Evolutionary conservation across 2,329 filamentous ascomycete genomes (phyloP), one percentile per base, ranked within the genome.

Genomic region (Bertia moriformis): DNA sequence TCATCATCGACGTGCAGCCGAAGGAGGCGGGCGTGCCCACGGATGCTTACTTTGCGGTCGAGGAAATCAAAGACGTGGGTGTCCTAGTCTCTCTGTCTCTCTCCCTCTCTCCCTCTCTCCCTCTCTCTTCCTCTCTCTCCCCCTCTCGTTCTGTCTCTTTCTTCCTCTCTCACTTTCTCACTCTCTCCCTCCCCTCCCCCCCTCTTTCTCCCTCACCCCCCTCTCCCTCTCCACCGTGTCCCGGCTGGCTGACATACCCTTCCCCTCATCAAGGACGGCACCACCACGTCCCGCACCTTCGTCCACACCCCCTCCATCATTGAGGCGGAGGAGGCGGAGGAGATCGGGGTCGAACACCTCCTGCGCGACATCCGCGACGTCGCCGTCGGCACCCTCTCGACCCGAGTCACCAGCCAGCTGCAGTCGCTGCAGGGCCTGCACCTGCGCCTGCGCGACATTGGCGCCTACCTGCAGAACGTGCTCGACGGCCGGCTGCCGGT

Each of bases 281-380:
- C 91, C 45, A 94, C 89, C 19, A 95, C 91, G 42, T 78, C 85
- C 46, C 93, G 91, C 66, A 98, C 91, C 35, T 98, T 98, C 55
- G 91, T 98, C 49, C 91, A 98, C 62, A 98, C 88, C 5, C 91
- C 91, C 18, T 95, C 88, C 38, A 91, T 91, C 58, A 98, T 98
- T 64, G 91, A 98, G 65, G 91, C 91, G 36, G 91, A 98, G 61
- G 91, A 98, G 63, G 91, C 91, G 44, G 91, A 98, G 63, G 91
- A 98, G 61, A 98, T 98, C 50, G 91, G 91, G 49, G 91, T 98
- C 43, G 91, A 98, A 66, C 91, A 98, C 60, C 73, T 98, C 43
- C 78, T 98, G 55, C 83, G 91, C 62, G 91, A 98, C 60, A 98
- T 98, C 56, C 85, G 91, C 50, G 91, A 98, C 58, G 91, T 98